Evolutionary conservation across 805 yeast species (phyloP).

Genomic region (Suhomyces emberorum): DNA sequence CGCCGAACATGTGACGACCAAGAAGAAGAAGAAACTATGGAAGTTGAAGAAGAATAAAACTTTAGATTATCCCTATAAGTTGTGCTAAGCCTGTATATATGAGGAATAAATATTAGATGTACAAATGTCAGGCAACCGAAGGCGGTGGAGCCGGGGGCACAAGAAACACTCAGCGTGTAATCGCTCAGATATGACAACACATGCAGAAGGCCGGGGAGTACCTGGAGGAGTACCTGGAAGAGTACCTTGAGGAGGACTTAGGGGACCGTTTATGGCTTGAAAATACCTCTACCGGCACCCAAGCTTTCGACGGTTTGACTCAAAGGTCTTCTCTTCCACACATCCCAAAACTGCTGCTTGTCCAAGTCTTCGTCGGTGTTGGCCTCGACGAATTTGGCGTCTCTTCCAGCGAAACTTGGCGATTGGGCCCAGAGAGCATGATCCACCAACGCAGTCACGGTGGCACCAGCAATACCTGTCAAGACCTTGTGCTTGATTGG

Average conservation of each 20-base stretch:
- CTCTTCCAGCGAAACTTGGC: conserved; percentile 34
- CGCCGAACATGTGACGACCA: conserved; percentile 78
- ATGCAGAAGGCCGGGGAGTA: background rate
- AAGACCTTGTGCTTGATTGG: conserved; percentile 40
- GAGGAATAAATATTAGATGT: conserved; percentile 1
- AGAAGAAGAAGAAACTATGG: conserved; percentile 90
- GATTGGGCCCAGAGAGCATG: conserved; percentile 42
- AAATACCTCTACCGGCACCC: conserved; percentile 65
- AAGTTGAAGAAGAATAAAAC: conserved; percentile 72
- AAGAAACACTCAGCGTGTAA: background rate
- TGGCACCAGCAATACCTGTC: conserved; percentile 41
- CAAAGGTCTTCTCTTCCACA: conserved; percentile 74
- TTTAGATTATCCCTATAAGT: conserved; percentile 83
- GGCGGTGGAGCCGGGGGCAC: background rate
- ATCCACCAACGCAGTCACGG: conserved; percentile 34
- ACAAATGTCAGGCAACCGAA: conserved; percentile 1
- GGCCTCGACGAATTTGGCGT: conserved; percentile 37
- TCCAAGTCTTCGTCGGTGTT: conserved; percentile 37
- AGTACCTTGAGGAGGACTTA: too few species aligned
- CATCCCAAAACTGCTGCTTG: conserved; percentile 68
- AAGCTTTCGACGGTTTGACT: conserved; percentile 74
- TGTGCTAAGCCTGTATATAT: conserved; percentile 7
- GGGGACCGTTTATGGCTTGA: conserved; percentile 20
- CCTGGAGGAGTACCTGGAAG: too few species aligned
- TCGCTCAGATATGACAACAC: background rate